A percentile compares a stretch with the other conserved stretches of the same genome.
Evolutionary conservation across 192 early-diverging fungal species (phyloP).

Genomic region (Umbelopsis isabellina): DNA sequence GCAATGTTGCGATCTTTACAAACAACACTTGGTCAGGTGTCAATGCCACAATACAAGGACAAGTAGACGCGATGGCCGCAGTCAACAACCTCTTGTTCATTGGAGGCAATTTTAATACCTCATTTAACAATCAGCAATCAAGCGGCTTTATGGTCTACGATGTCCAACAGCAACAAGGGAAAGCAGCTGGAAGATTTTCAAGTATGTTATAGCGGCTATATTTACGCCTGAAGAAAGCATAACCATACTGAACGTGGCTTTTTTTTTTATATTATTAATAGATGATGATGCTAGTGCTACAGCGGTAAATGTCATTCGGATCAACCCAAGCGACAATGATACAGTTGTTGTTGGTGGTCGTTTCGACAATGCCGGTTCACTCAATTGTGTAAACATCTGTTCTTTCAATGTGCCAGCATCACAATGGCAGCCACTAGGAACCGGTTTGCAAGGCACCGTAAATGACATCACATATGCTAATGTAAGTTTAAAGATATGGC

Average conservation of each 20-base stretch:
- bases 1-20: slow-evolving; percentile 46
- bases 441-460: slow-evolving; percentile 33
- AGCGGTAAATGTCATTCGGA: slow-evolving; percentile 26
- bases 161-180: slow-evolving; percentile 39
- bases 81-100: slow-evolving; percentile 57
- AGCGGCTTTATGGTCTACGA: slow-evolving; percentile 54
- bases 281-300: slow-evolving; percentile 16
- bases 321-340: slow-evolving; percentile 20
- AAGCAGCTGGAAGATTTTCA: slow-evolving; percentile 31
- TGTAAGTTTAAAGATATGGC: slow-evolving; percentile 2
- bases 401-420: slow-evolving; percentile 22
- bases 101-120: slow-evolving; percentile 52
- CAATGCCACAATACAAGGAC: slow-evolving; percentile 43
- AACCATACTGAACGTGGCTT: neutral
- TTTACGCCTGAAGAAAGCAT: neutral
- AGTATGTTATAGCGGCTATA: neutral
- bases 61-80: slow-evolving; percentile 51
- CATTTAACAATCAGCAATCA: neutral
- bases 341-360: slow-evolving; percentile 53
- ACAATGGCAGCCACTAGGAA: slow-evolving; percentile 31
- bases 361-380: slow-evolving; percentile 52
- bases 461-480: slow-evolving; percentile 42
- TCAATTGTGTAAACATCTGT: slow-evolving; percentile 36
- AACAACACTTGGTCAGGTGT: slow-evolving; percentile 49
- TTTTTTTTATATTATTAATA: slow-evolving; percentile 11